These are phyloP conservation scores for Amanita thiersii DNA, from an alignment of 768 basidiomycete species.

Conservation along the genomic window DNA sequence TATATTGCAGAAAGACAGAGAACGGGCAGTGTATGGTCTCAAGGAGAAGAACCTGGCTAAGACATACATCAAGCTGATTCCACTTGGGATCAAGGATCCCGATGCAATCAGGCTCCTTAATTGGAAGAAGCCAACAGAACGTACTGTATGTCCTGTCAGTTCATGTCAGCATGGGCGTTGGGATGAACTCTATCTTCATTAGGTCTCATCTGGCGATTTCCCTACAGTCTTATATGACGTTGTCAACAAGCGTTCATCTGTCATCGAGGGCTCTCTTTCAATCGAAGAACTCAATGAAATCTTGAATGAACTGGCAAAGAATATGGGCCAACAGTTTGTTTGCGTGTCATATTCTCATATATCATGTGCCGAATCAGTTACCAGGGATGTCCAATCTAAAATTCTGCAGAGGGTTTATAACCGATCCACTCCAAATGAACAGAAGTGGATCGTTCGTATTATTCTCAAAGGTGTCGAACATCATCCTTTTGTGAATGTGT, in stretches of 20 bases:
- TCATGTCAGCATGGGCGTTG: background rate
- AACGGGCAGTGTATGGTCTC: constrained; percentile 85
- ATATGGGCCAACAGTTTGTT: constrained; percentile 67
- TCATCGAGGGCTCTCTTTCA: constrained; percentile 63
- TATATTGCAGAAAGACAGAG: constrained; percentile 76
- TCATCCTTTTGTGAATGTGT: background rate
- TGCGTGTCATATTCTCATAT: background rate
- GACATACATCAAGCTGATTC: constrained; percentile 84
- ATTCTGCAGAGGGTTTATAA: constrained; percentile 74
- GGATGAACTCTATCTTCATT: background rate
- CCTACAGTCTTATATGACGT: constrained; percentile 82
- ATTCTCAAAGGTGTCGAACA: constrained; percentile 73
- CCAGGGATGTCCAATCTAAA: constrained; percentile 67
- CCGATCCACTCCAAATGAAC: constrained; percentile 77
- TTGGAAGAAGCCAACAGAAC: constrained; percentile 82
- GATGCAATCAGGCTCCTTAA: constrained; percentile 78
- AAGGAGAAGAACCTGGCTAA: constrained; percentile 96
- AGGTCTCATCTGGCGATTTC: constrained; percentile 82
- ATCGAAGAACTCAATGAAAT: constrained; percentile 80
- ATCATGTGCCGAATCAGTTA: constrained; percentile 10
- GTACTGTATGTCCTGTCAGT: constrained; percentile 38
- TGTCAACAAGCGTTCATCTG: constrained; percentile 75
- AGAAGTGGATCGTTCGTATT: constrained; percentile 93
- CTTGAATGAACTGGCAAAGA: constrained; percentile 69
- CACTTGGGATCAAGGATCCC: constrained; percentile 68